Evolutionary conservation across 495 filamentous ascomycete species (phyloP), one percentile per base, ranked within the genome.

Genomic region (Daldinia childiae): DNA sequence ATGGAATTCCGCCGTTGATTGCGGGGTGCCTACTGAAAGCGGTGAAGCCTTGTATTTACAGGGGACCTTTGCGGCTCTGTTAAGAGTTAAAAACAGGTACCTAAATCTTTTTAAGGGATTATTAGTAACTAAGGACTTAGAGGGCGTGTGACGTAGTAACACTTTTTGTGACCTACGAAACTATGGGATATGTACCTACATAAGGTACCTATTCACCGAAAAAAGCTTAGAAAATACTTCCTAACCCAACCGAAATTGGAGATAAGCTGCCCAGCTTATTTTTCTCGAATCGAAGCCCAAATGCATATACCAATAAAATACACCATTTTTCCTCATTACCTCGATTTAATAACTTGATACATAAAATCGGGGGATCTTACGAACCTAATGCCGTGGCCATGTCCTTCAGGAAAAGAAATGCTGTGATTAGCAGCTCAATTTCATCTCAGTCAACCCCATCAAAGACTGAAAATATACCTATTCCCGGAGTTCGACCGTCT

Each of bases 321-420:
- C 50, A 54, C 15, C 1, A 54, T 54, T 54, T 30, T 29, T 5
- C 1, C 6, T 52, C 19, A 27, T 5, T 27, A 12, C 19, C 12
- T 24, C 24, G 19, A 14, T 3, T 27, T 27, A 24, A 51, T 21
- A 12, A 27, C 45, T 27, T 51, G 1, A 55, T 30, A 12, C 24
- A n/a, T n/a, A 30, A 55, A 30, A 55, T 17, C 17, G 3, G 14
- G 6, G 7, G 4, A 34, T 30, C 4, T 55, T 30, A n/a, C 51
- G 0, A 55, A 55, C 30, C 6, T 45, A 26, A 59, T 79, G 85
- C 82, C 58, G 72, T 75, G 21, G 75, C 9, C 50, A 97, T 97
- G 93, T 93, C 94, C 4, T 97, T 98, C 81, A 90, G 93, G 71
- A 97, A 94, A 77, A 88, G 93, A 65, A 96, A 95, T 74, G 84